phyloP scores from a whole-genome alignment of 2,329 filamentous ascomycete species.

The Leptographium procerum region DNA sequence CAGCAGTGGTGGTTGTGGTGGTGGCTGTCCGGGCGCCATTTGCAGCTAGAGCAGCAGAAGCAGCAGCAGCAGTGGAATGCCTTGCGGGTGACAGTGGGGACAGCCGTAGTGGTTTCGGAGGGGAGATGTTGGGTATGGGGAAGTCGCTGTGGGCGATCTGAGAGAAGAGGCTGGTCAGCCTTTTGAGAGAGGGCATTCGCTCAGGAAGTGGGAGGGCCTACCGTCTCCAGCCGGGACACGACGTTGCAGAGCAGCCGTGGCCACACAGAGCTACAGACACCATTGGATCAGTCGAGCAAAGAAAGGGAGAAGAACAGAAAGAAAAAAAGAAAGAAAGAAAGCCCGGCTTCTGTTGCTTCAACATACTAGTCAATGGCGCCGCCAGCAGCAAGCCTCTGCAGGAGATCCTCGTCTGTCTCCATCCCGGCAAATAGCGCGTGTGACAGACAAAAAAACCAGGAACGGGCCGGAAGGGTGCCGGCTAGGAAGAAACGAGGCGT shows the following conservation, averaged over 20 bases:
- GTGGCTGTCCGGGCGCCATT: not conserved
- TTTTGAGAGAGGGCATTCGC: not conserved
- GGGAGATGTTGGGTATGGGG: slow-evolving; percentile 51
- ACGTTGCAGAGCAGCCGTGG: slow-evolving; percentile 53
- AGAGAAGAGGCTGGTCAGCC: not conserved
- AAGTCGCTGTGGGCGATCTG: slow-evolving; percentile 71
- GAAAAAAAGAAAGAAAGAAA: not conserved
- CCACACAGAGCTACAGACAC: slow-evolving; percentile 50
- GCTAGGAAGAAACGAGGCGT: not conserved
- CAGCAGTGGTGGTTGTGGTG: slow-evolving; percentile 6
- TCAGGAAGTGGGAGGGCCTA: slow-evolving; percentile 16
- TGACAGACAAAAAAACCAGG: not conserved
- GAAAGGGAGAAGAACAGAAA: not conserved
- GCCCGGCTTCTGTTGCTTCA: slow-evolving; percentile 14
- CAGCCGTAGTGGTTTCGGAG: slow-evolving; percentile 25
- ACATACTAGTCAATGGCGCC: slow-evolving; percentile 42
- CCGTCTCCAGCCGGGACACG: slow-evolving; percentile 56
- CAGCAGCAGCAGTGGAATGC: slow-evolving; percentile 24
- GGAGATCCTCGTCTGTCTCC: slow-evolving; percentile 39
- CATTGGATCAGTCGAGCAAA: slow-evolving; percentile 5
- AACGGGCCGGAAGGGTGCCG: not conserved
- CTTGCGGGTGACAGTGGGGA: slow-evolving; percentile 3
- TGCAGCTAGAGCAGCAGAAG: not conserved
- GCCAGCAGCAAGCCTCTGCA: slow-evolving; percentile 38
- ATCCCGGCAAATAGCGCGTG: slow-evolving; percentile 17